These are phyloP conservation scores for Chrysanthemum lavandulifolium DNA, from an alignment of 129 eudicot genomes.

Conservation along the genomic window DNA sequence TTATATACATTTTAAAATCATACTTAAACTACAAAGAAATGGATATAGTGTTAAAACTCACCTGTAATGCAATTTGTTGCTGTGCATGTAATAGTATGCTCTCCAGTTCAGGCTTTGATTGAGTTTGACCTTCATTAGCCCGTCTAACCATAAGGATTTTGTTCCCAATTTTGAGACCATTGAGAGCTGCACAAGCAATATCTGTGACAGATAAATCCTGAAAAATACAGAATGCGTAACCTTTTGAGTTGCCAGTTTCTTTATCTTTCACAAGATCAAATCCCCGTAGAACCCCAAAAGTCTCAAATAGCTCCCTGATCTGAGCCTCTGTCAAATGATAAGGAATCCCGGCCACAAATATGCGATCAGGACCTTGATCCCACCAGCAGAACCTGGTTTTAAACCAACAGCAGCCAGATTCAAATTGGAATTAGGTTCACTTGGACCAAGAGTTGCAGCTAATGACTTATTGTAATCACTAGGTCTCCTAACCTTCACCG, in stretches of 20 bases:
- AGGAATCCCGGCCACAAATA: constrained; percentile 96
- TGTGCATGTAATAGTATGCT: constrained; percentile 83
- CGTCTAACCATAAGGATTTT: constrained; percentile 94
- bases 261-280: constrained; percentile 91
- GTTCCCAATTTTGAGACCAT: constrained; percentile 92
- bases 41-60: constrained; percentile 14
- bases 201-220: constrained; percentile 90
- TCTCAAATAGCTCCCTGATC: constrained; percentile 88
- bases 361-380: constrained; percentile 97
- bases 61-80: constrained; percentile 96
- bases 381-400: constrained; percentile 81
- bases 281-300: constrained; percentile 90
- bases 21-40: too few species aligned
- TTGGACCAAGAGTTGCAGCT: constrained; percentile 98
- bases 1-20: too few species aligned
- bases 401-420: constrained; percentile 65
- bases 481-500: constrained; percentile 91
- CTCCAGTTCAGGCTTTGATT: constrained; percentile 96
- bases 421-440: constrained; percentile 89
- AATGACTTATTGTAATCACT: constrained; percentile 94
- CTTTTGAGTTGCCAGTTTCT: constrained; percentile 97
- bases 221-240: constrained; percentile 95
- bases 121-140: constrained; percentile 86
- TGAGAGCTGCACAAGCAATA: constrained; percentile 92
- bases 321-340: constrained; percentile 86